Evolutionary conservation across 129 eudicot genomes (phyloP).

Genomic region (Daucus carota): DH1_v3.0 NC_030384.2:31276501-31277000

Average conservation of each 20-base stretch:
- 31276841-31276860: background rate
- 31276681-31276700: background rate
- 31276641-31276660: background rate
- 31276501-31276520: conserved; percentile 17
- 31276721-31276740: background rate
- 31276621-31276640: conserved; percentile 23
- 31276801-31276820: background rate
- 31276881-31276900: too few species aligned
- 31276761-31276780: background rate
- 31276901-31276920: background rate
- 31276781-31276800: background rate
- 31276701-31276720: background rate
- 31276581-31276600: background rate
- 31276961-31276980: background rate
- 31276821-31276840: background rate
- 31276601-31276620: background rate
- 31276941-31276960: background rate
- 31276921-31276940: background rate
- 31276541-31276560: background rate
- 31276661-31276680: background rate
- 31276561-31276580: background rate
- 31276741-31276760: background rate
- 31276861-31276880: background rate
- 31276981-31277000: background rate
- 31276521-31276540: conserved; percentile 56